These are phyloP conservation scores for Lecanicillium sp. DNA, from an alignment of 2,329 filamentous ascomycete genomes.

Conservation along the genomic window DNA sequence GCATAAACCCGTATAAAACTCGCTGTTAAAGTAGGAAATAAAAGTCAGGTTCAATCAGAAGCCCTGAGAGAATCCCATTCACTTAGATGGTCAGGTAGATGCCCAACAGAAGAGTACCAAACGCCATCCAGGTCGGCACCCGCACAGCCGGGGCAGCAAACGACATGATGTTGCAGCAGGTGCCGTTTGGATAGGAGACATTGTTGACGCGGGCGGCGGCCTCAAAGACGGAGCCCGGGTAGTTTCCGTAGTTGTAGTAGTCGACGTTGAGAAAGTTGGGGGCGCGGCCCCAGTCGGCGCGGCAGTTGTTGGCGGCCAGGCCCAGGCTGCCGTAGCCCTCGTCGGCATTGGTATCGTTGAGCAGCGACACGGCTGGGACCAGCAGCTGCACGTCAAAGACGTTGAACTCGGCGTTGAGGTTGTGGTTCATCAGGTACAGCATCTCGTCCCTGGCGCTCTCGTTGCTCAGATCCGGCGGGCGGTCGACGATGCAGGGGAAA, in stretches of 20 bases:
- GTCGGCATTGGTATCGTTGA: conserved; percentile 66
- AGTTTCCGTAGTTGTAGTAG: conserved; percentile 68
- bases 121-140: conserved; percentile 11
- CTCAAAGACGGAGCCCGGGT: conserved; percentile 66
- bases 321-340: conserved; percentile 61
- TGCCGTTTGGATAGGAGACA: conserved; percentile 52
- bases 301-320: conserved; percentile 54
- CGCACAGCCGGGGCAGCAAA: conserved; percentile 15
- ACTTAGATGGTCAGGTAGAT: conserved; percentile 11
- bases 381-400: conserved; percentile 57
- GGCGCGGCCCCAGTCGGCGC: conserved; percentile 52
- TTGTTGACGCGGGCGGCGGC: conserved; percentile 63
- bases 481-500: conserved; percentile 74
- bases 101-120: conserved; percentile 13
- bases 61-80: too few species aligned
- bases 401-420: conserved; percentile 72
- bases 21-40: too few species aligned
- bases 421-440: conserved; percentile 85
- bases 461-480: conserved; percentile 58
- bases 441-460: conserved; percentile 46
- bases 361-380: conserved; percentile 61
- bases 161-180: conserved; percentile 45
- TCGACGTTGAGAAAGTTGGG: conserved; percentile 79
- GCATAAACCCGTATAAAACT: too few species aligned
- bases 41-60: too few species aligned